These are phyloP conservation scores for Hyaloscypha finlandica DNA, from an alignment of 495 filamentous ascomycete genomes.

Conservation along the genomic window DNA sequence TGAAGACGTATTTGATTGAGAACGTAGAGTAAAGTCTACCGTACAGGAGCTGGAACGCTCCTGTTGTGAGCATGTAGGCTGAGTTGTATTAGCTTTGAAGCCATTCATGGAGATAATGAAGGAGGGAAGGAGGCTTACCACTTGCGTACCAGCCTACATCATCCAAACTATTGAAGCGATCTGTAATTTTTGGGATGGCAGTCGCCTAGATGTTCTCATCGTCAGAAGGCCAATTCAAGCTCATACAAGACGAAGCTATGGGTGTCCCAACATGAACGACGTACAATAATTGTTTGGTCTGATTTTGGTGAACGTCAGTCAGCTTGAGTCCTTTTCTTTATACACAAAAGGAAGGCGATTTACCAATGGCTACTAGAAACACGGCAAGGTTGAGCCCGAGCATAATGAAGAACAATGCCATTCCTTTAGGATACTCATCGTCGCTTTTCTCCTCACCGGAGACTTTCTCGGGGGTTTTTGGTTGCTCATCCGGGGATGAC, in stretches of 20 bases:
- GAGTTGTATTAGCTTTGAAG: slow-evolving; percentile 6
- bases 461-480: background rate
- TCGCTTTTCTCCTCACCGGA: slow-evolving; percentile 1
- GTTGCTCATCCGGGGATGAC: background rate
- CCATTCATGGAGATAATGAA: too few species aligned
- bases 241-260: too few species aligned
- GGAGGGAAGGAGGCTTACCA: too few species aligned
- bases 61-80: slow-evolving; percentile 59
- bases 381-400: slow-evolving; percentile 4
- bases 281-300: background rate
- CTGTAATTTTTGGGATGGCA: slow-evolving; percentile 44
- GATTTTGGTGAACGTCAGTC: background rate
- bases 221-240: background rate
- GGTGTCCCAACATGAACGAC: background rate
- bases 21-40: slow-evolving; percentile 37
- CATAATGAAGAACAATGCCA: slow-evolving; percentile 4
- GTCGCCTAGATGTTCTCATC: slow-evolving; percentile 33
- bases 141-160: slow-evolving; percentile 52
- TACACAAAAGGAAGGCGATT: background rate
- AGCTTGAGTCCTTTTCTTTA: background rate
- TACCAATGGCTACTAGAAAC: slow-evolving; percentile 5
- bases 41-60: slow-evolving; percentile 59
- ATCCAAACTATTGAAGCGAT: slow-evolving; percentile 41
- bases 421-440: background rate
- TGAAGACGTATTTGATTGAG: slow-evolving; percentile 7